Conservation (phyloP, 768 basidiomycete species). For the Plicaturopsis crispa region DNA sequence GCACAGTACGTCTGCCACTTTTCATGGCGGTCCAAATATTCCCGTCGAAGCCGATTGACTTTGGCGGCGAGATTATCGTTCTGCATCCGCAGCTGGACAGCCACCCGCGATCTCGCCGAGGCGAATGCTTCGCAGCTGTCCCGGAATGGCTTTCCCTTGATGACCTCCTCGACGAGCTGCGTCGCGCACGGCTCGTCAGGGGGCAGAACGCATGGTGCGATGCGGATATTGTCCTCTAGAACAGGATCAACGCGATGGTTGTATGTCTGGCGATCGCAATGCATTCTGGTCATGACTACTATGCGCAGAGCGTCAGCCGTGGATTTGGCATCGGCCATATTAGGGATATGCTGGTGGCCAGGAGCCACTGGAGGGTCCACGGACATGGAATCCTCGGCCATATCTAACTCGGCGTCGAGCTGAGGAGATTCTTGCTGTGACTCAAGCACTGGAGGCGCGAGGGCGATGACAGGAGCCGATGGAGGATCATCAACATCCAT, state of each 20-base stretch:
- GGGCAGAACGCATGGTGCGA: conserved; percentile 19
- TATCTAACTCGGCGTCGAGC: neutral
- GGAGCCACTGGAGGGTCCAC: too few relatives aligned
- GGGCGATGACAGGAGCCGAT: neutral
- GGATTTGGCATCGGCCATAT: conserved; percentile 31
- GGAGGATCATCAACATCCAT: neutral
- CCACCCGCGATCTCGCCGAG: conserved; percentile 39
- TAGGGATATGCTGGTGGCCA: conserved; percentile 29
- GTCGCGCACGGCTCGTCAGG: conserved; percentile 29
- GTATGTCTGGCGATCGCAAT: conserved; percentile 52
- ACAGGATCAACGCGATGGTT: conserved; percentile 59
- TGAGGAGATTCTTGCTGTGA: neutral
- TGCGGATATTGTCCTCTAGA: conserved; percentile 46
- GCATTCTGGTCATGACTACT: conserved; percentile 53
- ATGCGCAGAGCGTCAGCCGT: conserved; percentile 55
- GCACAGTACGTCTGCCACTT: conserved; percentile 70
- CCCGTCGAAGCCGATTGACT: conserved; percentile 43
- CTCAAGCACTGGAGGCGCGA: neutral
- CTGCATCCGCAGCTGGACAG: conserved; percentile 46
- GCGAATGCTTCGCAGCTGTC: conserved; percentile 29
- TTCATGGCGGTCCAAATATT: conserved; percentile 64
- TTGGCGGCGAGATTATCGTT: conserved; percentile 47
- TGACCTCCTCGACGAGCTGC: conserved; percentile 45
- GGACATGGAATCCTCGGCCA: neutral
- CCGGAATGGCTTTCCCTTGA: conserved; percentile 25